Base-by-base conservation (phyloP, 2,329 filamentous ascomycete genomes). In the Elsinoe fawcettii region DNA sequence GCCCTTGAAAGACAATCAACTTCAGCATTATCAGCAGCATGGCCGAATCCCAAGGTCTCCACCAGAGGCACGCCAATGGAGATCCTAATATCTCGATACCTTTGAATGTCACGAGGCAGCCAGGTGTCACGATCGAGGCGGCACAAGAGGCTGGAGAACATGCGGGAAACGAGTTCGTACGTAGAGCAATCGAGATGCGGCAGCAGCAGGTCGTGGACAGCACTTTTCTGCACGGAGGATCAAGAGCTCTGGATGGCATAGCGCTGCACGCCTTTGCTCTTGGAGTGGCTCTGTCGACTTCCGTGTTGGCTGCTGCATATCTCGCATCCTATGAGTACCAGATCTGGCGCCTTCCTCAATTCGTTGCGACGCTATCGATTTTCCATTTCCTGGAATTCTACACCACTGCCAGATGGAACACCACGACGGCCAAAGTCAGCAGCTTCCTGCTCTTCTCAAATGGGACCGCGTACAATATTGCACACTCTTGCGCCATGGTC, bases 341-440 rank as follows among this genome's bases (percentile, higher is more conserved):
- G 23, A 64, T 71, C 41, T 87, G 83, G 83, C 76, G 83, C 20
- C 69, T 81, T 0, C 76, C 78, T 7, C 77, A 80, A 69, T 92
- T 92, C 74, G 66, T 86, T 49, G 74, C 75, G 54, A 76, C 83
- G 12, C 84, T 97, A 49, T 80, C 85, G 23, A 65, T 86, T 27
- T 97, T 97, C 74, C 93, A 99, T 77, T 97, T 96, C 73, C 84
- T 97, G 71, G 93, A 99, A 73, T 99, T 91, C 77, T 95, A 85
- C 79, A 89, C 85, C 30, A 96, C 92, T 0, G 91, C 92, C 7
- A 77, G 79, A 57, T 88, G 87, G 74, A 97, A 97, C 72, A 89
- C 88, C 0, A 78, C 80, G 14, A 78, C 83, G 54, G 89, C 88
- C 18, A 81, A 79, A 22, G 77, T 91, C 18, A 80, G 81, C 55